Evolutionary conservation across 805 yeast genomes (phyloP).

Genomic region (Candida awuae): DNA sequence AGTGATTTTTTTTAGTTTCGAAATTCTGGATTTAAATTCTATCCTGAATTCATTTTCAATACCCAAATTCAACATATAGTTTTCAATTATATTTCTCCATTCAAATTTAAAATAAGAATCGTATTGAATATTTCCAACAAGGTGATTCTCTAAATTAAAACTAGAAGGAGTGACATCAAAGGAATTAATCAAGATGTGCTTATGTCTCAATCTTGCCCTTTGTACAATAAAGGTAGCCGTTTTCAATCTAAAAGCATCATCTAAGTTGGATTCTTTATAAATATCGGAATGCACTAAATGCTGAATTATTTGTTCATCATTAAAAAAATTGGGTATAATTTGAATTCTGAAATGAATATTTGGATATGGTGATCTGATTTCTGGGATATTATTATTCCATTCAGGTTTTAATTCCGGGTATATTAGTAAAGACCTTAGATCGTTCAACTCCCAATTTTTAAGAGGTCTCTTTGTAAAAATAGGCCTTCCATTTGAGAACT

Average conservation of each 20-base stretch:
- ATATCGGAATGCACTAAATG: conserved; percentile 51
- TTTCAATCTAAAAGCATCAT: conserved; percentile 42
- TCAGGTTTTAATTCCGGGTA: conserved; percentile 41
- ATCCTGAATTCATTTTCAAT: conserved; percentile 65
- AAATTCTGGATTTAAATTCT: conserved; percentile 50
- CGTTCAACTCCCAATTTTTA: conserved; percentile 66
- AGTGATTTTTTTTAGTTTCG: conserved; percentile 36
- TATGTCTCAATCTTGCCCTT: conserved; percentile 46
- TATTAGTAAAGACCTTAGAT: conserved; percentile 55
- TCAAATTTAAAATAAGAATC: conserved; percentile 33
- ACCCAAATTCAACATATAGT: conserved; percentile 53
- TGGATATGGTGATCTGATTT: conserved; percentile 26
- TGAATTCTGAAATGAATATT: conserved; percentile 38
- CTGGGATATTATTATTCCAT: conserved; percentile 49
- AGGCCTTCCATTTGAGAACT: conserved; percentile 53
- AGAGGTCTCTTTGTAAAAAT: conserved; percentile 53
- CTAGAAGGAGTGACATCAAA: conserved; percentile 17
- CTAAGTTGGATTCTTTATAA: conserved; percentile 57
- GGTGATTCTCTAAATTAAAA: conserved; percentile 16
- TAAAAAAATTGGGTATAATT: conserved; percentile 43
- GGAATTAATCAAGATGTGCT: conserved; percentile 18
- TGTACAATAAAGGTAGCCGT: conserved; percentile 57
- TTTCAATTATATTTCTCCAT: conserved; percentile 71
- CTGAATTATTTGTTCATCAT: conserved; percentile 41
- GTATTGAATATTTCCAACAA: conserved; percentile 16